phyloP scores from a whole-genome alignment of 1,284 basidiomycete genomes.

The Singerocomus inundabilis region DNA sequence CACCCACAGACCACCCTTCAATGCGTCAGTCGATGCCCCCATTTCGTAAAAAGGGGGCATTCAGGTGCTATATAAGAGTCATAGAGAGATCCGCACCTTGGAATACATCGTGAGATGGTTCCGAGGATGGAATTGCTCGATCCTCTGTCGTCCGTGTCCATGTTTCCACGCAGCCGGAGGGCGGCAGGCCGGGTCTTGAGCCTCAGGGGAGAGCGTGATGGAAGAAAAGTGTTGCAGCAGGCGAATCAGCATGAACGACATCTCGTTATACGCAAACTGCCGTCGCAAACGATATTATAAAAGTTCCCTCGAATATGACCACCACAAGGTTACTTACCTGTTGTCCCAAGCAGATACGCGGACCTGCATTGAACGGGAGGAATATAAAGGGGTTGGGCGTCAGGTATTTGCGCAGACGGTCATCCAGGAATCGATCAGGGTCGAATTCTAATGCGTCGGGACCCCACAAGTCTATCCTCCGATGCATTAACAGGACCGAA shows the following conservation, averaged over 20 bases:
- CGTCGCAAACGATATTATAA: not conserved
- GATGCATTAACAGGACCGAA: constrained; percentile 61
- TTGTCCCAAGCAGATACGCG: constrained; percentile 48
- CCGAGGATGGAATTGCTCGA: constrained; percentile 36
- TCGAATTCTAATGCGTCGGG: constrained; percentile 52
- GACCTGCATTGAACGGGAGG: constrained; percentile 50
- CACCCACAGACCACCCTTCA: not conserved
- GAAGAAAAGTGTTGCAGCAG: constrained; percentile 58
- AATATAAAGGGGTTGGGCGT: constrained; percentile 44
- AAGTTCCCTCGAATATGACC: not conserved
- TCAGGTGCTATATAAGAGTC: not conserved
- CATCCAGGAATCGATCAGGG: constrained; percentile 50
- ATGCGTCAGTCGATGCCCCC: not conserved
- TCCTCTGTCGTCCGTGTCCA: constrained; percentile 41
- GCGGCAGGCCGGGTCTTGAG: constrained; percentile 42
- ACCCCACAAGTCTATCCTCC: constrained; percentile 64
- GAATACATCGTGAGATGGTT: not conserved
- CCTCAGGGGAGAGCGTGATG: constrained; percentile 45
- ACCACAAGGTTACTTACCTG: constrained; percentile 18
- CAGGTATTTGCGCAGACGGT: constrained; percentile 30
- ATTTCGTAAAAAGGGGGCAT: not conserved
- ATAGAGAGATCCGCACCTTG: not conserved
- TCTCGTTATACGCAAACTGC: constrained; percentile 69
- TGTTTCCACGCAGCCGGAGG: constrained; percentile 48
- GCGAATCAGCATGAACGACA: constrained; percentile 63